These are phyloP conservation scores for Trapa bicornis DNA, from an alignment of 345 rosid genomes.

Conservation along the genomic window DNA sequence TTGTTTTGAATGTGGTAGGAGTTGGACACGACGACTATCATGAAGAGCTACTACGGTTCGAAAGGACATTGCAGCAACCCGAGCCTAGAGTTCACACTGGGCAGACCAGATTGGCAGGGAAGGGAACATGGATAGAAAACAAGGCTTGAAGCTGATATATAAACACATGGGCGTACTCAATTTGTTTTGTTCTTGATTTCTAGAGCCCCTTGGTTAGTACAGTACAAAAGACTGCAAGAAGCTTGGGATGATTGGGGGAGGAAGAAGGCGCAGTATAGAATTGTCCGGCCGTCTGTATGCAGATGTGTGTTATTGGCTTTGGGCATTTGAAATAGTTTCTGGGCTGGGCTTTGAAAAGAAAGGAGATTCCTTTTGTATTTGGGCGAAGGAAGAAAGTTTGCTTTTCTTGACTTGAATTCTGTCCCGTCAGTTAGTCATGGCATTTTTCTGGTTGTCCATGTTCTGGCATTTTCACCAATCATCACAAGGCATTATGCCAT, in stretches of 20 bases:
- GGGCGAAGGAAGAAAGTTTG: no score
- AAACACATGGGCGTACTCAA: not conserved
- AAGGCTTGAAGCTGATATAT: not conserved
- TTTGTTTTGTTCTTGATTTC: not conserved
- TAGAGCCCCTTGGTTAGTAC: not conserved
- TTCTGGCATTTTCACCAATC: no score
- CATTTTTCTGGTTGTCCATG: no score
- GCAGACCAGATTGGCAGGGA: constrained; percentile 62
- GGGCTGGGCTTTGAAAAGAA: not conserved
- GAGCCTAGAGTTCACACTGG: constrained; percentile 67
- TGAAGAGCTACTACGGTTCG: constrained; percentile 11
- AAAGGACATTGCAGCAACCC: constrained; percentile 30
- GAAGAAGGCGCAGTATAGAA: not conserved
- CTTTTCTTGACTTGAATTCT: no score
- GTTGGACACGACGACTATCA: not conserved
- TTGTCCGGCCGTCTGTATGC: not conserved
- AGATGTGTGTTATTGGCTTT: not conserved
- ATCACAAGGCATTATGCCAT: no score
- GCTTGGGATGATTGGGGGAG: not conserved
- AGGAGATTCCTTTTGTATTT: no score
- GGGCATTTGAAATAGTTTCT: no score
- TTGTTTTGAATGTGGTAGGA: constrained; percentile 2
- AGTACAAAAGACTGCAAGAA: not conserved
- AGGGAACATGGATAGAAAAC: constrained; percentile 11
- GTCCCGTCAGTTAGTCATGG: no score